phyloP scores from a whole-genome alignment of 345 rosid genomes.

The Salix arbutifolia region DNA sequence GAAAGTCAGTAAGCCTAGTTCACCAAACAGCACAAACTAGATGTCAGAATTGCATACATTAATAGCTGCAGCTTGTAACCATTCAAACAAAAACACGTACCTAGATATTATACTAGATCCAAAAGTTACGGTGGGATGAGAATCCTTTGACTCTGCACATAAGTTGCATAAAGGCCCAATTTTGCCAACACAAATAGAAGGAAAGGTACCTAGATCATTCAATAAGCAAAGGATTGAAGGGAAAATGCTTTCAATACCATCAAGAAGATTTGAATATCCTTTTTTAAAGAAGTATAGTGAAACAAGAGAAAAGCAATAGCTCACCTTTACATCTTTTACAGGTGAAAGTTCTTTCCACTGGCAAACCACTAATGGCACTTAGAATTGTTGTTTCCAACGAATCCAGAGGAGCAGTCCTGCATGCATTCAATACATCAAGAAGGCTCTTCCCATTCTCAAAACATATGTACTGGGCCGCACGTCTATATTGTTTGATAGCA shows the following conservation, averaged over 20 bases:
- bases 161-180: conserved; percentile 71
- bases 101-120: conserved; percentile 33
- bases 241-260: conserved; percentile 5
- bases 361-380: conserved; percentile 48
- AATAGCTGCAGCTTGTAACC: not conserved
- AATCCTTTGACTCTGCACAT: conserved; percentile 53
- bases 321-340: conserved; percentile 89
- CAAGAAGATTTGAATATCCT: not conserved
- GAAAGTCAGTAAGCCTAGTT: not conserved
- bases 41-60: conserved; percentile 8
- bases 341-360: conserved; percentile 59
- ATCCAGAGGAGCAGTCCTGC: conserved; percentile 71
- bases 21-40: not conserved
- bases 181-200: conserved; percentile 58
- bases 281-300: not conserved
- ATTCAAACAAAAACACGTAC: conserved; percentile 25
- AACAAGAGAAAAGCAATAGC: not conserved
- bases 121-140: conserved; percentile 31
- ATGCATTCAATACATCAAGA: conserved; percentile 79
- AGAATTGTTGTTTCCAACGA: conserved; percentile 65
- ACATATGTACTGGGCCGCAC: conserved; percentile 93
- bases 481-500: conserved; percentile 85
- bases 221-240: conserved; percentile 14
- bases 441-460: conserved; percentile 98
- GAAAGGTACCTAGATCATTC: conserved; percentile 50